These are phyloP conservation scores for Apiospora sp. DNA, from an alignment of 2,329 filamentous ascomycete genomes.

Conservation along the genomic window DNA sequence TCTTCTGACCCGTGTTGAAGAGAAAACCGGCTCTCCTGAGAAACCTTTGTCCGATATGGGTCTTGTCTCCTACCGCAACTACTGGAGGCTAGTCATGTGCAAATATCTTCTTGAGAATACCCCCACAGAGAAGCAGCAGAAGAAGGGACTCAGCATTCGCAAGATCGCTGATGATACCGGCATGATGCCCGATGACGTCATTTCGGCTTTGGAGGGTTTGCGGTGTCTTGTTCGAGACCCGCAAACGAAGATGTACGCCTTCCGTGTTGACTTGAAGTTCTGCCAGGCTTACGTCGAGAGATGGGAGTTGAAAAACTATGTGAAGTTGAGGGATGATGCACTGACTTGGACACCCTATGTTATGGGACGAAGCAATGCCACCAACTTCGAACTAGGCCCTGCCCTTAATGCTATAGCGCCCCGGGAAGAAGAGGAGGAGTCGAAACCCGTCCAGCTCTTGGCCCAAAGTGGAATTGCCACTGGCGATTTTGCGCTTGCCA, in stretches of 20 bases:
- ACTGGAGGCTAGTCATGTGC: conserved; percentile 91
- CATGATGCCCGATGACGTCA: conserved; percentile 95
- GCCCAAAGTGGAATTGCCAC: conserved; percentile 42
- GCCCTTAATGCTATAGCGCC: conserved; percentile 86
- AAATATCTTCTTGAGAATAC: conserved; percentile 76
- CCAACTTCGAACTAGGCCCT: conserved; percentile 83
- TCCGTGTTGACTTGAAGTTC: conserved; percentile 85
- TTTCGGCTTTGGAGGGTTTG: conserved; percentile 90
- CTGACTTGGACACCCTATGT: conserved; percentile 97
- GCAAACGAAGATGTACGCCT: conserved; percentile 85
- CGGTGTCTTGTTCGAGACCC: conserved; percentile 91
- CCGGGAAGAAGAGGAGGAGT: conserved; percentile 74
- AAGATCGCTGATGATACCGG: conserved; percentile 88
- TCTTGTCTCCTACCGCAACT: conserved; percentile 94
- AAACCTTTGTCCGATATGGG: conserved; percentile 99
- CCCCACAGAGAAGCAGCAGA: conserved; percentile 46
- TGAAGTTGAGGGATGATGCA: conserved; percentile 80
- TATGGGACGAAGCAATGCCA: conserved; percentile 86
- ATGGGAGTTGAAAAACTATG: conserved; percentile 88
- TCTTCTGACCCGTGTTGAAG: conserved; percentile 89
- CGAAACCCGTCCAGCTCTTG: conserved; percentile 45
- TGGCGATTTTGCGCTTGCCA: conserved; percentile 40
- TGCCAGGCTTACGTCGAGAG: conserved; percentile 88
- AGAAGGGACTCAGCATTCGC: conserved; percentile 65
- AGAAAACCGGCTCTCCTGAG: conserved; percentile 93